phyloP scores from a whole-genome alignment of 1,284 basidiomycete genomes.

The Boletus sp. region DNA sequence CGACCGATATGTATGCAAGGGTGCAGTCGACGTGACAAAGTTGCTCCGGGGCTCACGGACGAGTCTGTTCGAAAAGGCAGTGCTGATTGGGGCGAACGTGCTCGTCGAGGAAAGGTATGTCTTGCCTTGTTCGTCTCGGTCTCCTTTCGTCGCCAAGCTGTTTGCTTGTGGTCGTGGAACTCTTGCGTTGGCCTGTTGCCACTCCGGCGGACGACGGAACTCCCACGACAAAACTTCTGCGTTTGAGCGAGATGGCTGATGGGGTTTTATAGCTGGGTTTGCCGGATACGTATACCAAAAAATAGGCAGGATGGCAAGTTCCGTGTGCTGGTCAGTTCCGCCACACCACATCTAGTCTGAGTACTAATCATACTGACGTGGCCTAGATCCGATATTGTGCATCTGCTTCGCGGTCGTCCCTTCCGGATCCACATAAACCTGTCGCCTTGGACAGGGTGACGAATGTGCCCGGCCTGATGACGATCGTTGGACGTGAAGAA shows the following conservation, averaged over 20 bases:
- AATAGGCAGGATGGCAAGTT: slow-evolving; percentile 53
- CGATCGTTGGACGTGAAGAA: slow-evolving; percentile 52
- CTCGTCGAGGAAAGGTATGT: slow-evolving; percentile 72
- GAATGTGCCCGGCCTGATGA: slow-evolving; percentile 66
- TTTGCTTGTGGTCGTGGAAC: background rate
- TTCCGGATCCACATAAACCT: slow-evolving; percentile 52
- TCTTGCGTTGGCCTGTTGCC: background rate
- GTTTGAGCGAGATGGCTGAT: slow-evolving; percentile 10
- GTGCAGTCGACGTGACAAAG: slow-evolving; percentile 62
- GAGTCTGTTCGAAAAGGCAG: slow-evolving; percentile 56
- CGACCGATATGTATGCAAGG: slow-evolving; percentile 61
- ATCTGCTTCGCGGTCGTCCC: slow-evolving; percentile 49
- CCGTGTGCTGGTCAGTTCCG: slow-evolving; percentile 57
- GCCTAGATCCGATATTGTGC: slow-evolving; percentile 65
- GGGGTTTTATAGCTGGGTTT: slow-evolving; percentile 56
- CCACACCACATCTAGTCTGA: background rate
- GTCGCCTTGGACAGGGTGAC: slow-evolving; percentile 55
- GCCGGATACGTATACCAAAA: slow-evolving; percentile 59
- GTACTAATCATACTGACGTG: background rate
- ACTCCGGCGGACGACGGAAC: background rate
- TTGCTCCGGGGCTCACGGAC: slow-evolving; percentile 59
- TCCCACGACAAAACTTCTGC: slow-evolving; percentile 1
- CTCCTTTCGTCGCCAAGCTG: background rate
- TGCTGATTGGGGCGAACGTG: slow-evolving; percentile 56
- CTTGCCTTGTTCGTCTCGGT: background rate